Evolutionary conservation across 306 rosid species (phyloP).

Genomic region (Vigna hirtella): DNA sequence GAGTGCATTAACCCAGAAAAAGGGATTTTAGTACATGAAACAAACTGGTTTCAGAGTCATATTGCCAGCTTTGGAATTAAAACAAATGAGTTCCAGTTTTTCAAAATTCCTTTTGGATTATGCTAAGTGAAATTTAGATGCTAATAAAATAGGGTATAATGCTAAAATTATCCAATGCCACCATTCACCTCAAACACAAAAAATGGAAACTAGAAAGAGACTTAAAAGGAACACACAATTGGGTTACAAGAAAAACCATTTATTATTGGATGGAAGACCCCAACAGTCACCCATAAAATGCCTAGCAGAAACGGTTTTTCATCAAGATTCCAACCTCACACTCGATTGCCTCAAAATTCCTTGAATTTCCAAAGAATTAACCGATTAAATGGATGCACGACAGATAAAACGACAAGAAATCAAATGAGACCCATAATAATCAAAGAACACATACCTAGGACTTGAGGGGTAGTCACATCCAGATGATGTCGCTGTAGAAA

Average conservation of each 20-base stretch:
- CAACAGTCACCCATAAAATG: not conserved
- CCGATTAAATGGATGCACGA: not conserved
- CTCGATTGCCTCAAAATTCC: slow-evolving; percentile 1
- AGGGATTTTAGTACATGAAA: slow-evolving; percentile 3
- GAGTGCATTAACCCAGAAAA: not conserved
- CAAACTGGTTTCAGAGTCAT: not conserved
- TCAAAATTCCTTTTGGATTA: not conserved
- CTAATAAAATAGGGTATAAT: not conserved
- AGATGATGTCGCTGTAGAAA: slow-evolving; percentile 64
- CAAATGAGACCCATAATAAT: not conserved
- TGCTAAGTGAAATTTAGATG: slow-evolving; percentile 7
- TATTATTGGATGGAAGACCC: not conserved
- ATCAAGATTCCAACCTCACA: slow-evolving; percentile 27
- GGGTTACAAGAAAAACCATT: not conserved
- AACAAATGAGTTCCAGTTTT: slow-evolving; percentile 9
- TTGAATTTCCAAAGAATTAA: slow-evolving; percentile 28
- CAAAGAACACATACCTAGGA: slow-evolving; percentile 63
- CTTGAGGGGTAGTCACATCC: slow-evolving; percentile 83
- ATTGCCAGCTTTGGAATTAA: slow-evolving; percentile 21
- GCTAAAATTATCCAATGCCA: slow-evolving; percentile 3
- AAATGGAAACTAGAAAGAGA: slow-evolving; percentile 12
- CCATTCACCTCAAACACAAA: not conserved
- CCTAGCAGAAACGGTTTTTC: not conserved
- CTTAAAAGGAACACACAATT: not conserved
- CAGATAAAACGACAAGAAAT: not conserved